phyloP scores from a whole-genome alignment of 495 filamentous ascomycete genomes.

The Lichenothelia convexa region DNA sequence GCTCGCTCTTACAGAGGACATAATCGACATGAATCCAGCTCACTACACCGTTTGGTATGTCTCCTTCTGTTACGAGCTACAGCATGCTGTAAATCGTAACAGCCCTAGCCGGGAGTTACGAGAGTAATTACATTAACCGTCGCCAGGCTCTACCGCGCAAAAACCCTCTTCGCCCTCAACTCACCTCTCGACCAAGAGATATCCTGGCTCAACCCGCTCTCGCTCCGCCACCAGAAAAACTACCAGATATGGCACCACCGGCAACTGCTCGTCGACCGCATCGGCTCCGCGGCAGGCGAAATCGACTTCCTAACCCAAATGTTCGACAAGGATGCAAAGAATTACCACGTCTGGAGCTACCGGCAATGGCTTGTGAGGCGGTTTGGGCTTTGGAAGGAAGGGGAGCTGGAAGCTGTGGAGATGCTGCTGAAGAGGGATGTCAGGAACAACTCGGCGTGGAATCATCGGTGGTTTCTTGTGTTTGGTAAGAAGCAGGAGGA shows the following conservation, averaged over 20 bases:
- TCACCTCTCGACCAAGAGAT: slow-evolving; percentile 55
- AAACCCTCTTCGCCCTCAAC: slow-evolving; percentile 47
- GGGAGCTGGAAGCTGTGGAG: slow-evolving; percentile 55
- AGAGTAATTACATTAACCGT: neutral
- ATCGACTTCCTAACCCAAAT: slow-evolving; percentile 57
- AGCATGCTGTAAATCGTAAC: neutral
- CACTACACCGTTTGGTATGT: slow-evolving; percentile 90
- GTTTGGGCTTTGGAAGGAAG: slow-evolving; percentile 51
- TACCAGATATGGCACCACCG: slow-evolving; percentile 99
- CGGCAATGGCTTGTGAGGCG: slow-evolving; percentile 74
- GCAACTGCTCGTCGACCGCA: slow-evolving; percentile 52
- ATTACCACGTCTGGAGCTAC: slow-evolving; percentile 98
- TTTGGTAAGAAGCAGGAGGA: slow-evolving; percentile 37
- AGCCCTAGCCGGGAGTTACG: neutral
- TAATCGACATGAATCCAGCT: slow-evolving; percentile 83
- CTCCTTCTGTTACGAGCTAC: neutral
- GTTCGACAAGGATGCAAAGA: slow-evolving; percentile 76
- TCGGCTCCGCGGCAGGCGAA: slow-evolving; percentile 35
- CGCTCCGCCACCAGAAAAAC: slow-evolving; percentile 77
- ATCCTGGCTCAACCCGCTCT: slow-evolving; percentile 65
- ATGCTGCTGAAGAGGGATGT: slow-evolving; percentile 58
- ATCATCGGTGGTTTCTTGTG: slow-evolving; percentile 80
- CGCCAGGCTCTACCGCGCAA: slow-evolving; percentile 64
- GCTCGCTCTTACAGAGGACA: slow-evolving; percentile 65
- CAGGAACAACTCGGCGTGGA: slow-evolving; percentile 93